Conservation (phyloP, 1,284 basidiomycete genomes). For the Mycosarcoma mackinlayi region DNA sequence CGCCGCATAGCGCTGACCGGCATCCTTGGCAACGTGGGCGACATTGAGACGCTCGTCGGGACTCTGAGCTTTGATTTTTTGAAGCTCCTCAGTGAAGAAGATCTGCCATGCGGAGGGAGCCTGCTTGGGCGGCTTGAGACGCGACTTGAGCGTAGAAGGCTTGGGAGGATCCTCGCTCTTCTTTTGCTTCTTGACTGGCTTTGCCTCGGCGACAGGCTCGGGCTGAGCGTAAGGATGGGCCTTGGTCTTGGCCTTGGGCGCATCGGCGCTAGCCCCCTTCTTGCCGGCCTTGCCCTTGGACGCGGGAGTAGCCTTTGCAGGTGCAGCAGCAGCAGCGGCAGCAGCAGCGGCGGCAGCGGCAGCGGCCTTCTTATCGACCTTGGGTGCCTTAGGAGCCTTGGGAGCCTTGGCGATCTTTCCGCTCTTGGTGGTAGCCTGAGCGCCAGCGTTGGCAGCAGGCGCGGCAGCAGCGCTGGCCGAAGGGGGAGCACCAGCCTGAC, state of each 20-base stretch:
- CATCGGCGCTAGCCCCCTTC: conserved; percentile 49
- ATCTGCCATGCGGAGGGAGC: conserved; percentile 96
- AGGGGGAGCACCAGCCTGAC: conserved; percentile 47
- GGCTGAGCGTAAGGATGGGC: conserved; percentile 47
- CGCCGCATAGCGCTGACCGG: conserved; percentile 86
- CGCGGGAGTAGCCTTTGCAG: conserved; percentile 30
- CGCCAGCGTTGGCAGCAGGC: conserved; percentile 22
- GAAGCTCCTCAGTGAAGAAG: conserved; percentile 95
- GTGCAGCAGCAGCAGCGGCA: conserved; percentile 22
- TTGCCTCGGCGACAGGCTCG: conserved; percentile 31
- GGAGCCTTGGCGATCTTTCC: conserved; percentile 37
- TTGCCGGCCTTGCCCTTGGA: conserved; percentile 41
- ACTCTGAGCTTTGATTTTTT: conserved; percentile 76
- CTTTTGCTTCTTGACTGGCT: conserved; percentile 49
- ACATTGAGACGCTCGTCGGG: conserved; percentile 82
- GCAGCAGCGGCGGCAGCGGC: conserved; percentile 22
- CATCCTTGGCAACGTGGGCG: conserved; percentile 93
- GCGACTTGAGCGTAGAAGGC: conserved; percentile 70
- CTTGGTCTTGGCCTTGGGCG: conserved; percentile 44
- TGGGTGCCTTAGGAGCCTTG: conserved; percentile 40
- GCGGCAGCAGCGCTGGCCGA: conserved; percentile 25
- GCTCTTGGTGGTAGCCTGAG: conserved; percentile 29
- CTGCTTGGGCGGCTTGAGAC: conserved; percentile 86
- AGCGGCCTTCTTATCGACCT: conserved; percentile 39
- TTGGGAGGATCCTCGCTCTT: conserved; percentile 62